Evolutionary conservation across 73 alveolate genomes (phyloP).

Genomic region (Urostyla sp.): DNA sequence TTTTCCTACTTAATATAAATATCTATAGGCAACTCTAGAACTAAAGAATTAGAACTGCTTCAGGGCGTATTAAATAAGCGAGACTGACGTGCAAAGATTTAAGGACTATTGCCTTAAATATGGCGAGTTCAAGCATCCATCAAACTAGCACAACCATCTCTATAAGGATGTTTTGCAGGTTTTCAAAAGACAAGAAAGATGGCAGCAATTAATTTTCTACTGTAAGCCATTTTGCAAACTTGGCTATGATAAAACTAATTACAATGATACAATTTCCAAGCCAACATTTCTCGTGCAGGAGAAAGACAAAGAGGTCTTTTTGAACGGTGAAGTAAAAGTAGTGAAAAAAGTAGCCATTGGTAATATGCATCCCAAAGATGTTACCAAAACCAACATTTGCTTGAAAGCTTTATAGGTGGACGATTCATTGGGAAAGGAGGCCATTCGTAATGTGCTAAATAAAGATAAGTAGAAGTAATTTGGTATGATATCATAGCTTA

Average conservation of each 20-base stretch:
- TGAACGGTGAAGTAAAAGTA: slow-evolving; percentile 64
- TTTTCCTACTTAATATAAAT: no score
- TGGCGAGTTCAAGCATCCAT: slow-evolving; percentile 59
- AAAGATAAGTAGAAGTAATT: background rate
- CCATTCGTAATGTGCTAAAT: slow-evolving; percentile 27
- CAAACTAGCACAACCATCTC: slow-evolving; percentile 1
- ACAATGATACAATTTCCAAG: slow-evolving; percentile 58
- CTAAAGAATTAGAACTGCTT: slow-evolving; percentile 52
- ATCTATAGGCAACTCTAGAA: slow-evolving; percentile 56
- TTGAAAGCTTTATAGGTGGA: slow-evolving; percentile 59
- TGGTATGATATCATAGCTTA: no score
- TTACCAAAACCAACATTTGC: slow-evolving; percentile 52
- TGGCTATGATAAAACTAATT: slow-evolving; percentile 16
- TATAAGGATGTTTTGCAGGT: slow-evolving; percentile 48
- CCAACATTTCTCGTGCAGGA: slow-evolving; percentile 56
- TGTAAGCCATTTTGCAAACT: slow-evolving; percentile 58
- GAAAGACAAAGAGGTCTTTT: slow-evolving; percentile 61
- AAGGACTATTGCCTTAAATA: slow-evolving; percentile 61
- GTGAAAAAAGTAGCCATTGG: slow-evolving; percentile 22
- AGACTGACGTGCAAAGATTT: slow-evolving; percentile 14
- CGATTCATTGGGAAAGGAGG: slow-evolving; percentile 29
- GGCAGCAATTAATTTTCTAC: slow-evolving; percentile 40
- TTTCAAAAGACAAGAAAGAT: slow-evolving; percentile 28
- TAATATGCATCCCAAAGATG: background rate
- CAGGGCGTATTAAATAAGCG: slow-evolving; percentile 29